Base-by-base conservation (phyloP, 2,329 filamentous ascomycete genomes). In the Periconia sp. region DNA sequence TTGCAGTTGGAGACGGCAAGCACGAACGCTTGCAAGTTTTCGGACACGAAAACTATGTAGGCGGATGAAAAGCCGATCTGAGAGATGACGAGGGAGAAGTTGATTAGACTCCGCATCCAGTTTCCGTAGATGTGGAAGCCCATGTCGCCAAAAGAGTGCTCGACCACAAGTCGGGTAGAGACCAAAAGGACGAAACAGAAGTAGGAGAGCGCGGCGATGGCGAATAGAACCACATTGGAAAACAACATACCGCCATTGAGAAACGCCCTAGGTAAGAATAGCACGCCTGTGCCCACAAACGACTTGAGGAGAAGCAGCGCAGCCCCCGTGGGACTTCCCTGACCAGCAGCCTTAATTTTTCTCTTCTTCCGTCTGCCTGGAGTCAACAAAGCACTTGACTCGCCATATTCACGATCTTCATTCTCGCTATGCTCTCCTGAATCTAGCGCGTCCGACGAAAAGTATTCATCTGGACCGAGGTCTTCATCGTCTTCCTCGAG, bases 191-290 rank as follows among this genome's bases (percentile, higher is more conserved):
- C 92, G 75, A 99, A 99, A 77, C 92, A 97, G 79, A 97, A 96
- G 76, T 96, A 99, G 71, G 92, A 97, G 54, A 99, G 80, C 2
- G 84, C 79, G 7, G 94, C 92, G 15, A 99, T 91, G 40, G 82
- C 83, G 19, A 99, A 79, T n/a, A 99, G 83, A 15, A 99, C 89
- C 48, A 95, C 60, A 69, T 95, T 96, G 66, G 92, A 96, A 75
- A 99, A 99, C 15, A 96, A 78, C 92, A 99, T 97, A 54, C 94
- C 94, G 50, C 94, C 94, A 66, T 96, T 99, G 59, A 97, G 83
- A 70, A 94, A 99, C 5, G 94, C 93, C 45, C 92, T 87, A 0
- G 93, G 93, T 33, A 97, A 79, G 77, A 97, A 97, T 15, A 97
- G 80, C 9, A 97, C 93, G 52, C 93, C 93, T 0, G 94, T 99